A percentile compares a stretch with the other conserved stretches of the same genome.
These are phyloP conservation scores for Yamadazyma diddensiae DNA, from an alignment of 1,139 yeast species.

Conservation along the genomic window DNA sequence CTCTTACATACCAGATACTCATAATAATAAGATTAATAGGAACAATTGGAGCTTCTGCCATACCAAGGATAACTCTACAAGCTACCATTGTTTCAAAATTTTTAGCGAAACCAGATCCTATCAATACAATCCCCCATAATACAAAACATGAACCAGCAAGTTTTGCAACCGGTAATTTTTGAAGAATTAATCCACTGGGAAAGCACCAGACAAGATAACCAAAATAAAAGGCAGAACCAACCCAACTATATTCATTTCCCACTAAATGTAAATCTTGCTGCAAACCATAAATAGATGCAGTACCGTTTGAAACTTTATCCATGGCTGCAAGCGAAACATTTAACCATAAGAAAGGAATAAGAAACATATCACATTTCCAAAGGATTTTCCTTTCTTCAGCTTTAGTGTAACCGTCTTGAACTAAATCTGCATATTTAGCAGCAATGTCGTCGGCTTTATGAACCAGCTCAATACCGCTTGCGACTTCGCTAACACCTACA, in stretches of 20 bases:
- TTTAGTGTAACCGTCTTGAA: slow-evolving; percentile 10
- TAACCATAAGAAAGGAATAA: slow-evolving; percentile 54
- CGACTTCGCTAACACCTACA: slow-evolving; percentile 7
- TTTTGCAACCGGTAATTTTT: slow-evolving; percentile 28
- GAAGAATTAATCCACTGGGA: slow-evolving; percentile 41
- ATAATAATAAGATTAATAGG: slow-evolving; percentile 56
- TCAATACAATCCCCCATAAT: slow-evolving; percentile 25
- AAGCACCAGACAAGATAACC: slow-evolving; percentile 48
- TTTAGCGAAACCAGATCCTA: slow-evolving; percentile 23
- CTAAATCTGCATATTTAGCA: slow-evolving; percentile 16
- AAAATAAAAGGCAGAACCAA: slow-evolving; percentile 51
- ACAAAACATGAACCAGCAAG: slow-evolving; percentile 21
- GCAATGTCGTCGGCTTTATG: slow-evolving; percentile 10
- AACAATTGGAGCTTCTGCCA: slow-evolving; percentile 50
- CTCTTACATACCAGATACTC: slow-evolving; percentile 16
- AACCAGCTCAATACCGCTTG: slow-evolving; percentile 2
- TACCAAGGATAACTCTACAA: slow-evolving; percentile 39
- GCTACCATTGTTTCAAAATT: slow-evolving; percentile 24
- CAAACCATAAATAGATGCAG: slow-evolving; percentile 54
- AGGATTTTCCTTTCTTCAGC: slow-evolving; percentile 15
- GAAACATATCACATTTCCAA: slow-evolving; percentile 50
- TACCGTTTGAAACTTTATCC: slow-evolving; percentile 14
- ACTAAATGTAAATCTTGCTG: slow-evolving; percentile 43
- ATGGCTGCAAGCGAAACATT: slow-evolving; percentile 13
- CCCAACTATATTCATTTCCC: slow-evolving; percentile 52